A percentile compares a stretch with the other conserved stretches of the same genome.
phyloP scores from a whole-genome alignment of 176 grass and related monocot species.

The Oryza meridionalis region DNA sequence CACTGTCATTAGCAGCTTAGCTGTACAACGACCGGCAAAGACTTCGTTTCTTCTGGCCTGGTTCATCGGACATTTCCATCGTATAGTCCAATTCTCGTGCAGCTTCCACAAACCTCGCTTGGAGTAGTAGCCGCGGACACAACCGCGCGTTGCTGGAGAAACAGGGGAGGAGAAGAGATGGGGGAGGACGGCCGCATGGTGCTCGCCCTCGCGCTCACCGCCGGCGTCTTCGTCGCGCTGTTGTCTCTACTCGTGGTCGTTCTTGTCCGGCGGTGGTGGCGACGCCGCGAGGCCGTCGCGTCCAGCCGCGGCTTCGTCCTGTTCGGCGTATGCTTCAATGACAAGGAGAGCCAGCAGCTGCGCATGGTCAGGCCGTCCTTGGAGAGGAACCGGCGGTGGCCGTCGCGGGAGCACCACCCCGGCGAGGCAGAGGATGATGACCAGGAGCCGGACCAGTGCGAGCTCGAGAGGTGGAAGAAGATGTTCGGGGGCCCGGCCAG shows the following conservation, averaged over 20 bases:
- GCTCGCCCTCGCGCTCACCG: constrained; percentile 36
- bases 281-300: background rate
- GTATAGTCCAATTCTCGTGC: background rate
- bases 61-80: background rate
- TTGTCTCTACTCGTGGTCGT: constrained; percentile 25
- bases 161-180: background rate
- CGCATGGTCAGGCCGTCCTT: constrained; percentile 19
- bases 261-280: background rate
- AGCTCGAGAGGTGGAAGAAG: constrained; percentile 56
- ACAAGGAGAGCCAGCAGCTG: background rate
- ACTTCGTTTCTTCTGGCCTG: background rate
- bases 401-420: background rate
- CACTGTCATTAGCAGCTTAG: constrained; percentile 9
- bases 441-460: constrained; percentile 35
- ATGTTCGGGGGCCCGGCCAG: constrained; percentile 35
- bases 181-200: background rate
- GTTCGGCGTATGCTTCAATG: constrained; percentile 51
- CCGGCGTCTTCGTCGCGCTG: constrained; percentile 10
- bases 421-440: constrained; percentile 39
- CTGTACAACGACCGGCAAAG: constrained; percentile 39
- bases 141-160: background rate
- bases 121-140: background rate
- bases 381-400: constrained; percentile 7
- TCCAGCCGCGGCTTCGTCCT: constrained; percentile 42
- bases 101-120: background rate